Percentiles rank a stretch among this genome's conserved stretches.
Conservation (phyloP, 2,329 filamentous ascomycete genomes). For the Emergomyces orientalis region DNA sequence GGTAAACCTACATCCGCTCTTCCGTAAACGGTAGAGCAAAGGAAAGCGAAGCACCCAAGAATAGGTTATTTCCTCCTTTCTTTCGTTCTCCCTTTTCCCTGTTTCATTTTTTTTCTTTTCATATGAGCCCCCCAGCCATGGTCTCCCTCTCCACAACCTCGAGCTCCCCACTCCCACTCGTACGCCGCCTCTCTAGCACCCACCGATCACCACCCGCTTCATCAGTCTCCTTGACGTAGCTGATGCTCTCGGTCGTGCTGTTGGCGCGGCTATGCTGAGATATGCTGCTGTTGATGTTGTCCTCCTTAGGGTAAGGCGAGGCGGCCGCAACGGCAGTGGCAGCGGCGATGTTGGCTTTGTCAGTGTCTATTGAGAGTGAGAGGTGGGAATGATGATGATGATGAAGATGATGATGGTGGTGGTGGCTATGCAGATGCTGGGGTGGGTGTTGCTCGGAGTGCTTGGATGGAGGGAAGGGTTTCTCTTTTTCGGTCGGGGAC, state of each 20-base stretch:
- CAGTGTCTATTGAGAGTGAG: conserved; percentile 9
- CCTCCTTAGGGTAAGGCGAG: background rate
- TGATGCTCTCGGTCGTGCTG: conserved; percentile 30
- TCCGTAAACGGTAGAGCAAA: background rate
- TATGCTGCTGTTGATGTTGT: background rate
- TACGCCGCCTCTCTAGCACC: conserved; percentile 29
- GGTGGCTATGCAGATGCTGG: background rate
- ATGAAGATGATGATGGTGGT: background rate
- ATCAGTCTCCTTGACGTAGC: conserved; percentile 25
- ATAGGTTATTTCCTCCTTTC: too few relatives aligned
- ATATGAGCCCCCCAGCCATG: conserved; percentile 22
- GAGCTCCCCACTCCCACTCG: conserved; percentile 25
- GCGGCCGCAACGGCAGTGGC: background rate
- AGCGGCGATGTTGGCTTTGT: conserved; percentile 1
- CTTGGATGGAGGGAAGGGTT: background rate
- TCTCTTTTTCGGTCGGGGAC: background rate
- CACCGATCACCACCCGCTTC: conserved; percentile 26
- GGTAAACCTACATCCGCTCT: background rate
- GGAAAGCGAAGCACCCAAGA: background rate
- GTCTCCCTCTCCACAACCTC: conserved; percentile 27
- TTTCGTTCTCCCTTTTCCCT: background rate
- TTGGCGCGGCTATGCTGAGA: conserved; percentile 26
- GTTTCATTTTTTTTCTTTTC: background rate
- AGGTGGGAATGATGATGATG: background rate
- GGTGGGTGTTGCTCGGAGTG: background rate